Conservation (phyloP, 768 basidiomycete species). For the Suillus paluster region DNA sequence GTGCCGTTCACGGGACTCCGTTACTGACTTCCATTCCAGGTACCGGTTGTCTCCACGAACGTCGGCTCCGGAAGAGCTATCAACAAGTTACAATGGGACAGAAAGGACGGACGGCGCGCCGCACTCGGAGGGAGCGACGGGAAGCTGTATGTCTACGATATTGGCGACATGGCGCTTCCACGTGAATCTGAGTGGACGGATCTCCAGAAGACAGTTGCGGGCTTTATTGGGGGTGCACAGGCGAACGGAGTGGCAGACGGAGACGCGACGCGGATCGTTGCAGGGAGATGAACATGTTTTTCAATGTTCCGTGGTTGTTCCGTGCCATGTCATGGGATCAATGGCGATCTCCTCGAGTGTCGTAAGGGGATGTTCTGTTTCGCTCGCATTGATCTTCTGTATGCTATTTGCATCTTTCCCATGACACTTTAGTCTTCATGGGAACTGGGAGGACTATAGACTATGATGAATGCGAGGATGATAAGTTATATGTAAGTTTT, state of each 20-base stretch:
- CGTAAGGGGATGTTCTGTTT: neutral
- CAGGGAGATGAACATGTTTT: conserved; percentile 33
- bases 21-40: conserved; percentile 50
- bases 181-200: conserved; percentile 94
- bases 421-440: neutral
- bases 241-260: conserved; percentile 38
- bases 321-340: neutral
- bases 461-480: neutral
- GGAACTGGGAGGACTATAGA: neutral
- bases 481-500: neutral
- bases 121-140: conserved; percentile 94
- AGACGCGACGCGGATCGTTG: conserved; percentile 35
- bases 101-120: conserved; percentile 87
- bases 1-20: conserved; percentile 2
- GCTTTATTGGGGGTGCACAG: conserved; percentile 58
- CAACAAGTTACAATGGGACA: conserved; percentile 96
- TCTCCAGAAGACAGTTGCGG: conserved; percentile 83
- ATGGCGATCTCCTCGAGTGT: neutral
- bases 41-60: conserved; percentile 86
- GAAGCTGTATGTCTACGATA: conserved; percentile 90
- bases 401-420: neutral
- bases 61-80: conserved; percentile 83
- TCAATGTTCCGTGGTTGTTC: neutral
- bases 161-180: conserved; percentile 88
- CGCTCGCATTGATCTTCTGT: neutral